A percentile compares a stretch with the other conserved stretches of the same genome.
These are phyloP conservation scores for Ustilago nuda DNA, from an alignment of 1,284 basidiomycete species.

Conservation along the genomic window DNA sequence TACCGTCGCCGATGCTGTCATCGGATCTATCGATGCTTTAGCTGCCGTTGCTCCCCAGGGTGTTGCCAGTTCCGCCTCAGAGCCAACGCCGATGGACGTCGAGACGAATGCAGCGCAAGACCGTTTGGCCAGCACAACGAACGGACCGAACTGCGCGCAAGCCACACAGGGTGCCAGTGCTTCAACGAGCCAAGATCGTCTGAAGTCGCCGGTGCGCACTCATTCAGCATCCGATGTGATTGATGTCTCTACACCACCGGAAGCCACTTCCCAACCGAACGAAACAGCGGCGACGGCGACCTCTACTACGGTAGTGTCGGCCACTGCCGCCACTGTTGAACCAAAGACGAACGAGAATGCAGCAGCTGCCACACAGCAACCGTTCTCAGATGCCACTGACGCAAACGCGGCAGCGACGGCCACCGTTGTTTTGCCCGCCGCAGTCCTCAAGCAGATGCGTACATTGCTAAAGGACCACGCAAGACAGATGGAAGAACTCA, in stretches of 20 bases:
- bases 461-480: constrained; percentile 12
- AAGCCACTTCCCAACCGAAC: neutral
- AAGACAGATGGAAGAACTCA: neutral
- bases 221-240: neutral
- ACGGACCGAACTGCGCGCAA: neutral
- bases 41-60: neutral
- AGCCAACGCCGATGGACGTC: constrained; percentile 23
- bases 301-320: neutral
- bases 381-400: neutral
- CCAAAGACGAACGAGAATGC: neutral
- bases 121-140: neutral
- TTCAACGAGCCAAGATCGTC: neutral
- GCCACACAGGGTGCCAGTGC: neutral
- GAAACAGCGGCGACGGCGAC: neutral
- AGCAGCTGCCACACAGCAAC: neutral
- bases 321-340: neutral
- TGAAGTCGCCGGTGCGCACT: neutral
- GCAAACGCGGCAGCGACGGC: neutral
- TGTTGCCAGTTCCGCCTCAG: neutral
- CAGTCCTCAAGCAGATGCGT: constrained; percentile 1
- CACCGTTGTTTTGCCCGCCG: neutral
- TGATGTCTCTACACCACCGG: neutral
- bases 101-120: constrained; percentile 1
- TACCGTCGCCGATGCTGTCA: neutral
- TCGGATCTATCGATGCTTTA: neutral